Conservation (phyloP, 176 grass and related monocot species). For the Poa annua region DNA sequence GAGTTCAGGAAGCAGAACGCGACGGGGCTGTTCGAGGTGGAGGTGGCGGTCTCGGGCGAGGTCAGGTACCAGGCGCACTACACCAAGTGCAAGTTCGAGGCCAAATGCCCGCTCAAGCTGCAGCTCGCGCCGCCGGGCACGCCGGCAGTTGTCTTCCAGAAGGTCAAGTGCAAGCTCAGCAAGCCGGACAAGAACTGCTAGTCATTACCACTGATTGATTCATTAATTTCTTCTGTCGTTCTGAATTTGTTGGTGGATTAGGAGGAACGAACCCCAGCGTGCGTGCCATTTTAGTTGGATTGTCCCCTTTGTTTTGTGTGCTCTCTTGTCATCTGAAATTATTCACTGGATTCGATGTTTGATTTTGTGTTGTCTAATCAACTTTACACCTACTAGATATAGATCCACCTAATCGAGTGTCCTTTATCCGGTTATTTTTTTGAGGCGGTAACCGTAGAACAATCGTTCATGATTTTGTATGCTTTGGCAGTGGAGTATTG, state of each 20-base stretch:
- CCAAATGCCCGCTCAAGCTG: conserved; percentile 1
- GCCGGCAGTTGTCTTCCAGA: neutral
- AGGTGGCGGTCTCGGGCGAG: conserved; percentile 37
- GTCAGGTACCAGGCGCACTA: conserved; percentile 20
- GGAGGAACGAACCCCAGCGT: neutral
- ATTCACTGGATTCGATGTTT: neutral
- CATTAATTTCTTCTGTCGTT: neutral
- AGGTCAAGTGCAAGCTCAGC: conserved; percentile 26
- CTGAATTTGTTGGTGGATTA: neutral
- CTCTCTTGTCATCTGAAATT: neutral
- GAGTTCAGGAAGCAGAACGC: neutral
- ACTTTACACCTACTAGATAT: neutral
- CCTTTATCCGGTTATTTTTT: neutral
- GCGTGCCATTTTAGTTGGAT: neutral
- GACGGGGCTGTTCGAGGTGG: conserved; percentile 41
- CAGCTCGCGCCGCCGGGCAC: conserved; percentile 11
- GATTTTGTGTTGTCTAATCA: neutral
- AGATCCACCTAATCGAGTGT: neutral
- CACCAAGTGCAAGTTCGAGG: conserved; percentile 34
- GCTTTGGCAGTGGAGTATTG: too few species aligned
- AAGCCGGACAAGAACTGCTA: conserved; percentile 20
- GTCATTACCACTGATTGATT: neutral
- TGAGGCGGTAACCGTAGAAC: too few species aligned
- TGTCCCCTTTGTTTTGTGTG: neutral
- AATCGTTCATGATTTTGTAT: too few species aligned